Evolutionary conservation across 139 green algal genomes (phyloP).

Genomic region (Dunaliella primolecta): DNA sequence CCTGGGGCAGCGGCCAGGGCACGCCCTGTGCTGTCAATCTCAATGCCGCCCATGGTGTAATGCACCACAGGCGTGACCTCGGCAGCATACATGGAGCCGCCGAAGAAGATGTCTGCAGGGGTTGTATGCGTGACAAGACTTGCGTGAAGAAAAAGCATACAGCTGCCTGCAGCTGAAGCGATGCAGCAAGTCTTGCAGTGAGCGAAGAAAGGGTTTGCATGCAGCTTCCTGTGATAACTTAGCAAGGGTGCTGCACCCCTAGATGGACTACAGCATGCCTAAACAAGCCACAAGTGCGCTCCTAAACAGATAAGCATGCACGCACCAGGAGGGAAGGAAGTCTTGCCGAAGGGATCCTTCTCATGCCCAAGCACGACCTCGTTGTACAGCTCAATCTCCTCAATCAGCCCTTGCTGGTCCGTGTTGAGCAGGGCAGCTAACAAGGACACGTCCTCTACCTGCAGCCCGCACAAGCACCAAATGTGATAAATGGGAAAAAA

Average conservation of each 20-base stretch:
- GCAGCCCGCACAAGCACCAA: too few relatives aligned
- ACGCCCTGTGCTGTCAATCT: constrained; percentile 34
- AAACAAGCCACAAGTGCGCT: too few relatives aligned
- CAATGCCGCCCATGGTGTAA: constrained; percentile 79
- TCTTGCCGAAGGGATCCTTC: constrained; percentile 60
- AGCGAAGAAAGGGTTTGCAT: too few relatives aligned
- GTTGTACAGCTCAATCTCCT: constrained; percentile 50
- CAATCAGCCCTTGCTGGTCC: constrained; percentile 19
- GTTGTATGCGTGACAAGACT: background rate
- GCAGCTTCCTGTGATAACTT: too few relatives aligned
- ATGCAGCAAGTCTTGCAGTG: too few relatives aligned
- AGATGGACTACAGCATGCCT: too few relatives aligned
- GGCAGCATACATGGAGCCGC: constrained; percentile 37
- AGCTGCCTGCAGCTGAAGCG: too few relatives aligned
- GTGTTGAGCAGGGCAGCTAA: constrained; percentile 24
- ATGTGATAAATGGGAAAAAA: too few relatives aligned
- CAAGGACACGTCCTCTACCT: background rate
- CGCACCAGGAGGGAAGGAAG: constrained; percentile 46
- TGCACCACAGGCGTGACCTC: constrained; percentile 72
- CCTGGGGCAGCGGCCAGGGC: background rate
- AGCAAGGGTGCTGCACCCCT: too few relatives aligned
- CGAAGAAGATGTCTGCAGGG: background rate
- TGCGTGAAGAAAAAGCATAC: constrained; percentile 5
- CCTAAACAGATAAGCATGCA: background rate
- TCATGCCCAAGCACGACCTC: constrained; percentile 12